phyloP scores from a whole-genome alignment of 345 rosid species.

The Sapria himalayana region DNA sequence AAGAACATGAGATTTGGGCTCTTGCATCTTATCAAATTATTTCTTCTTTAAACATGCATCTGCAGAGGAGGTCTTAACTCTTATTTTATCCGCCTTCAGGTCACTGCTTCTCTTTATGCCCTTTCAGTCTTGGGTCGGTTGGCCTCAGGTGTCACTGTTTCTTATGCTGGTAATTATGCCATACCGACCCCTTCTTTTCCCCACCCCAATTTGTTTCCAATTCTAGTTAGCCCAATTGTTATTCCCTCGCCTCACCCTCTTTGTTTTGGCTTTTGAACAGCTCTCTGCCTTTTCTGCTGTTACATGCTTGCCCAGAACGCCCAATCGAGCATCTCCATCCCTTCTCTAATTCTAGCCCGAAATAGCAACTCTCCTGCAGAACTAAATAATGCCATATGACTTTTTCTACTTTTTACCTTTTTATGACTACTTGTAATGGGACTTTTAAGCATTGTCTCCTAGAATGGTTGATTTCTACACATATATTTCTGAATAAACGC shows the following conservation, averaged over 20 bases:
- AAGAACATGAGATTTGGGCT: no score
- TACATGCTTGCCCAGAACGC: constrained; percentile 43
- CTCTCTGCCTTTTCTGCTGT: constrained; percentile 63
- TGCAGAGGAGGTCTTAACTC: background rate
- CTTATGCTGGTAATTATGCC: constrained; percentile 63
- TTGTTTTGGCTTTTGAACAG: constrained; percentile 17
- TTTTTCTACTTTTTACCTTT: no score
- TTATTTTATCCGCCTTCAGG: constrained; percentile 24
- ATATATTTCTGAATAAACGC: no score
- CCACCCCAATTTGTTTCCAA: background rate
- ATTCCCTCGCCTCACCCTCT: background rate
- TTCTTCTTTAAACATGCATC: background rate
- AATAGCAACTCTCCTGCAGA: constrained; percentile 17
- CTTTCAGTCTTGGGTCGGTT: constrained; percentile 59
- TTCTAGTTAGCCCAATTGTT: background rate
- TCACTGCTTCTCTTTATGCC: constrained; percentile 47
- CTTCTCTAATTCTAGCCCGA: constrained; percentile 21
- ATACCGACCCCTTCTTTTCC: constrained; percentile 1
- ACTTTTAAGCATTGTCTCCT: no score
- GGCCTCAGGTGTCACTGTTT: constrained; percentile 70
- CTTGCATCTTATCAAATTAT: no score
- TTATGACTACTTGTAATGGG: no score
- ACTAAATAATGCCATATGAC: no score
- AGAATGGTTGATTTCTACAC: no score
- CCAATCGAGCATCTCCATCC: constrained; percentile 17